Percentiles rank a stretch among this genome's conserved stretches.
Conservation (phyloP, 2,329 filamentous ascomycete species). For the Pseudocercospora crystallina region DNA sequence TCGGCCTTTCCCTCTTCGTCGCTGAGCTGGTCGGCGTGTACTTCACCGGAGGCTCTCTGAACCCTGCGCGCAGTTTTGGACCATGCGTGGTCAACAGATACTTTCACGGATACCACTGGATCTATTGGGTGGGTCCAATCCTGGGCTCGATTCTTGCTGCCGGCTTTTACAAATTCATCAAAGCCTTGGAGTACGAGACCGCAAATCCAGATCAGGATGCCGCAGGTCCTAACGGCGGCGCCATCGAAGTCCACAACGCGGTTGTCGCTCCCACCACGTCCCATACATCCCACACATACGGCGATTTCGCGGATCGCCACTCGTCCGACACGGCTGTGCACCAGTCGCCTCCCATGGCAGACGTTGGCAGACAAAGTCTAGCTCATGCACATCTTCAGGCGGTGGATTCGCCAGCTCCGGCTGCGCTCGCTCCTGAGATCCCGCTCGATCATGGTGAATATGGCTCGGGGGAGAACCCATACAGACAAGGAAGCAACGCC, state of each 20-base stretch:
- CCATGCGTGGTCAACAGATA: constrained; percentile 45
- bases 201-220: constrained; percentile 49
- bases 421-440: no score
- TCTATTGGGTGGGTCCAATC: constrained; percentile 53
- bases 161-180: constrained; percentile 51
- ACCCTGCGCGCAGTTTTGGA: constrained; percentile 52
- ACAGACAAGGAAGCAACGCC: no score
- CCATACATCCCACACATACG: neutral
- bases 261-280: no score
- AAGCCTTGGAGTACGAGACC: constrained; percentile 51
- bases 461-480: no score
- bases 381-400: no score
- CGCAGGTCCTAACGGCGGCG: no score
- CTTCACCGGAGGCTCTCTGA: constrained; percentile 49
- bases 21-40: constrained; percentile 47
- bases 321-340: no score
- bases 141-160: constrained; percentile 49
- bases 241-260: no score
- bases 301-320: constrained; percentile 1
- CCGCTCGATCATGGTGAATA: no score
- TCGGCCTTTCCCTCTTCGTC: constrained; percentile 46
- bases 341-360: no score
- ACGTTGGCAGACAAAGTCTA: no score
- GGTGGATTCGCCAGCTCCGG: no score
- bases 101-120: constrained; percentile 51